Evolutionary conservation across 2,329 filamentous ascomycete genomes (phyloP), one percentile per base, ranked within the genome.

Genomic region (Cladosporium phlei): DNA sequence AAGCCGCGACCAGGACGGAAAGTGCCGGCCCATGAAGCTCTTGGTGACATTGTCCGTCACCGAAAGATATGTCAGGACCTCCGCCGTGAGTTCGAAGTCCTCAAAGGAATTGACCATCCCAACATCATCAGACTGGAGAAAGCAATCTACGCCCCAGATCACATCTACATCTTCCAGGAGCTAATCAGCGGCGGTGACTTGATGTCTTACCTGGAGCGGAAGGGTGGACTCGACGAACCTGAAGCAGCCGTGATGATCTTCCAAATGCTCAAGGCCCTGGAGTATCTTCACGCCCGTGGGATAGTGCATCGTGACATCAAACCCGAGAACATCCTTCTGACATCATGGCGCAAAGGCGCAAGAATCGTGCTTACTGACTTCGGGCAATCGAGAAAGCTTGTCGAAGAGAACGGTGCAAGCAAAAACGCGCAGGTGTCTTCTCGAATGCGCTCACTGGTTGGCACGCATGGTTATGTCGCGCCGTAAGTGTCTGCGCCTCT

Each of bases 301-400:
- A 75, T 83, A 33, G 77, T 77, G 4, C 80, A 83, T 58, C 69
- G 80, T 24, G 80, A 83, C 55, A 67, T 83, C 38, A 83, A 83
- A 55, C 79, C 78, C 0, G 79, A 83, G 43, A 83, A 83, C 53
- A 74, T 83, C 7, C 67, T 83, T 22, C 71, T 83, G 69, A 76
- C 75, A 1, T 77, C 75, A 1, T 67, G 74, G 42, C 65, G 68
- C 11, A 64, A 66, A 33, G 72, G 73, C 3, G 69, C 70, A 17
- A 70, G 80, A 17, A 66, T 82, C 6, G 69, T 83, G 1, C 66
- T 83, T 32, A 79, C 77, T 1, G 80, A 83, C 58, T 83, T 83
- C 56, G 79, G 79, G 7, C 73, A 74, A 53, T 73, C 78, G 2
- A 70, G 71, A 29, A 64, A 68, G 30, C n/a, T 48, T 40, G 8